A percentile compares a stretch with the other conserved stretches of the same genome.
Conservation (phyloP, 2,329 filamentous ascomycete species). For the Rutstroemia sp. region DNA sequence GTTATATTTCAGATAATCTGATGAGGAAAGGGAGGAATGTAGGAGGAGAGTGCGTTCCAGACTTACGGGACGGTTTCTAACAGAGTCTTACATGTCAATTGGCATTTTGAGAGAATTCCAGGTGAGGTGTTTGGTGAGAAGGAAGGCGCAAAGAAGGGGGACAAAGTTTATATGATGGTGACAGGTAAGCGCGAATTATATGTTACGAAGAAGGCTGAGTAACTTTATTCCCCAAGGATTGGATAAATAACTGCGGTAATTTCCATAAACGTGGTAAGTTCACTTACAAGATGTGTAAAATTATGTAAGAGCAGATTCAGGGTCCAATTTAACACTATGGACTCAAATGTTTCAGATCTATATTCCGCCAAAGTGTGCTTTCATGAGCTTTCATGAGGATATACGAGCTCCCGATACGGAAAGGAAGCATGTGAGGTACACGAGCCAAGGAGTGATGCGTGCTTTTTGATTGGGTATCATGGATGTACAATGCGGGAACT, state of each 20-base stretch:
- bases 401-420: neutral
- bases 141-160: neutral
- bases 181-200: neutral
- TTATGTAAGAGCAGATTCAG: neutral
- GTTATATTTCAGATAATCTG: neutral
- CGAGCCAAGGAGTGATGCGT: neutral
- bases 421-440: neutral
- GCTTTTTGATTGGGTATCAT: slow-evolving; percentile 10
- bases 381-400: neutral
- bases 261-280: neutral
- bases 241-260: neutral
- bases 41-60: neutral
- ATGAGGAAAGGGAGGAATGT: slow-evolving; percentile 5
- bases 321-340: neutral
- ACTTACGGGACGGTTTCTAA: neutral
- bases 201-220: neutral
- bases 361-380: neutral
- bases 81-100: slow-evolving; percentile 1
- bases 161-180: neutral
- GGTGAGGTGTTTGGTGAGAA: neutral
- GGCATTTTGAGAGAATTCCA: neutral
- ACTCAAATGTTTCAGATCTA: neutral
- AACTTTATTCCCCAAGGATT: neutral
- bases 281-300: too few species aligned
- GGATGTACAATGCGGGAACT: neutral